These are phyloP conservation scores for Fistulinella prunicolor DNA, from an alignment of 768 basidiomycete species.

Conservation along the genomic window DNA sequence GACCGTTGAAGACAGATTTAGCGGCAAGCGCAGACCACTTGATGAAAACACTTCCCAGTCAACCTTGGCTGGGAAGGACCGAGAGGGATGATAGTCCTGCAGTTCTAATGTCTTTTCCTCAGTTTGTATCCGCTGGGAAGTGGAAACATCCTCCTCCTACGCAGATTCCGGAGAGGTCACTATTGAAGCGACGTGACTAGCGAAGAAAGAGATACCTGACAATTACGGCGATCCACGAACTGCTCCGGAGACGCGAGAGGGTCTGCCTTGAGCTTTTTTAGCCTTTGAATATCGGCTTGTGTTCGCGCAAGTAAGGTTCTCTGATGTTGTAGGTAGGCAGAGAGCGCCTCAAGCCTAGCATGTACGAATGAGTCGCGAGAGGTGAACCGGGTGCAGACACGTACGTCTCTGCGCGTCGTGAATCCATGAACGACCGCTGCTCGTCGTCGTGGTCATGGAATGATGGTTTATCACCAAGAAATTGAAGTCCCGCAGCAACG, in stretches of 20 bases:
- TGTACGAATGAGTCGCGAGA: not conserved
- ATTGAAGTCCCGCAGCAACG: not conserved
- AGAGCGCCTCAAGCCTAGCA: conserved; percentile 53
- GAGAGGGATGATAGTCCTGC: conserved; percentile 39
- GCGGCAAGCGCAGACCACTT: conserved; percentile 42
- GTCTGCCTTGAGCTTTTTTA: conserved; percentile 45
- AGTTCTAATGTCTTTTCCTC: conserved; percentile 43
- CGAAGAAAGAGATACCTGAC: conserved; percentile 30
- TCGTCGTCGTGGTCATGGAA: conserved; percentile 35
- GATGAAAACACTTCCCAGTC: conserved; percentile 62
- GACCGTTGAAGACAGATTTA: not conserved
- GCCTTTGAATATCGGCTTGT: conserved; percentile 57
- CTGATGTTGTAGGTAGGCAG: conserved; percentile 62
- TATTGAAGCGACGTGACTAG: conserved; percentile 14
- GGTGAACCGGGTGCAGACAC: not conserved
- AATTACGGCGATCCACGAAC: conserved; percentile 31
- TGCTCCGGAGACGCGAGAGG: conserved; percentile 35
- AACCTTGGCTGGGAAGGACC: conserved; percentile 45
- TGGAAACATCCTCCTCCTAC: conserved; percentile 11
- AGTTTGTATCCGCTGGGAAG: conserved; percentile 30
- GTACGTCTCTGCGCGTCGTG: conserved; percentile 36
- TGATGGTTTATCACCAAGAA: conserved; percentile 3
- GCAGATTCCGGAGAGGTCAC: conserved; percentile 10
- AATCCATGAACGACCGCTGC: conserved; percentile 26
- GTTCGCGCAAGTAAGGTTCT: conserved; percentile 56